Percentiles rank a stretch among this genome's conserved stretches.
Conservation (phyloP, 164 flowering plant species). For the Chloranthus sessilifolius region DNA sequence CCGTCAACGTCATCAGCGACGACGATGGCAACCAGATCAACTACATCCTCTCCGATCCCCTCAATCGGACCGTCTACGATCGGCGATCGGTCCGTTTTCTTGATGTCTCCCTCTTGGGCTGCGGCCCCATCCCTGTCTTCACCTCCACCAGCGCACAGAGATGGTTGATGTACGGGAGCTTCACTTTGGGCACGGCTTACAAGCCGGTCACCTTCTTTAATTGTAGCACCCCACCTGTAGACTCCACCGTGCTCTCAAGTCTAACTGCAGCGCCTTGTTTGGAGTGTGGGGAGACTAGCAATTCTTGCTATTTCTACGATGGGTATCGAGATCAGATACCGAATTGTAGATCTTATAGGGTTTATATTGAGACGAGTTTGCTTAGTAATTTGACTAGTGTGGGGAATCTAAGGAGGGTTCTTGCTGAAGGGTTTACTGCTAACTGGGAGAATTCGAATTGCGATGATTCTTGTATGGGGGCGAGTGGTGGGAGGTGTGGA, state of each 20-base stretch:
- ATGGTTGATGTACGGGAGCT: background rate
- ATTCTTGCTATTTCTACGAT: conserved; percentile 10
- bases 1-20: conserved; percentile 4
- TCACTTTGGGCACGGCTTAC: background rate
- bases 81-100: background rate
- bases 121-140: background rate
- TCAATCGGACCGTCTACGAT: background rate
- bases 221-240: too few relatives aligned
- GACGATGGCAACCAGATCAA: background rate
- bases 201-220: conserved; percentile 4
- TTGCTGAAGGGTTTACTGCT: conserved; percentile 4
- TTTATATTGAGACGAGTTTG: background rate
- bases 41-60: background rate
- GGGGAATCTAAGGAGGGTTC: conserved; percentile 4
- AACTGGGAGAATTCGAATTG: conserved; percentile 2
- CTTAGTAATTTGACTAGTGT: conserved; percentile 3
- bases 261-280: conserved; percentile 5
- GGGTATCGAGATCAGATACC: conserved; percentile 5
- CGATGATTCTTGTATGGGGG: background rate
- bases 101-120: conserved; percentile 1
- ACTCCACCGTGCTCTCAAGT: background rate
- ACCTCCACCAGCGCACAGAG: background rate
- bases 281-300: conserved; percentile 10
- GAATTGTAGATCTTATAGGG: conserved; percentile 6
- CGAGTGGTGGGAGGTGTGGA: conserved; percentile 9